phyloP scores from a whole-genome alignment of 345 rosid genomes.

The Heritiera littoralis region DNA sequence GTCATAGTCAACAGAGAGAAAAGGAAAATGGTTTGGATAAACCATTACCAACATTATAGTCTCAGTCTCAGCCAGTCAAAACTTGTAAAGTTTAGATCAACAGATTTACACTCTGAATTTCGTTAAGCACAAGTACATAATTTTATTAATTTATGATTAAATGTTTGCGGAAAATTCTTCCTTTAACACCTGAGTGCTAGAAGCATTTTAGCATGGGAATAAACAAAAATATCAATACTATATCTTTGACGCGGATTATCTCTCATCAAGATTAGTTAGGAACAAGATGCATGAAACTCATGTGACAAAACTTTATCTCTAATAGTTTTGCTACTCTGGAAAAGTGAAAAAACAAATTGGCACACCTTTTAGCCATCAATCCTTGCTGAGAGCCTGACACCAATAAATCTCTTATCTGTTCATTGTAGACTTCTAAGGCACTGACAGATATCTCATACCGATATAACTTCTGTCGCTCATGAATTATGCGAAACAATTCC shows the following conservation, averaged over 20 bases:
- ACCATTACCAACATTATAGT: background rate
- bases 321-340: background rate
- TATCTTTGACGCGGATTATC: background rate
- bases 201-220: background rate
- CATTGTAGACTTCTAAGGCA: conserved; percentile 95
- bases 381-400: conserved; percentile 59
- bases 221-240: background rate
- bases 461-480: conserved; percentile 58
- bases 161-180: too few relatives aligned
- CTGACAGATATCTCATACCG: conserved; percentile 85
- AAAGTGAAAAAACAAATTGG: background rate
- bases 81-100: background rate
- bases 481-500: conserved; percentile 65
- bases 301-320: background rate
- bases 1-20: background rate
- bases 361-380: conserved; percentile 63
- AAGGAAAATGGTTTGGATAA: background rate
- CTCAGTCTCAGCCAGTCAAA: background rate
- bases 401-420: conserved; percentile 87
- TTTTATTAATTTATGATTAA: too few relatives aligned
- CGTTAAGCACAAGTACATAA: background rate
- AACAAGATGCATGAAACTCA: background rate
- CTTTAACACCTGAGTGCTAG: background rate
- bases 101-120: background rate
- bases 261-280: background rate